A percentile compares a stretch with the other conserved stretches of the same genome.
Evolutionary conservation across 2,329 filamentous ascomycete species (phyloP).

Genomic region (Drechmeria coniospora): DNA sequence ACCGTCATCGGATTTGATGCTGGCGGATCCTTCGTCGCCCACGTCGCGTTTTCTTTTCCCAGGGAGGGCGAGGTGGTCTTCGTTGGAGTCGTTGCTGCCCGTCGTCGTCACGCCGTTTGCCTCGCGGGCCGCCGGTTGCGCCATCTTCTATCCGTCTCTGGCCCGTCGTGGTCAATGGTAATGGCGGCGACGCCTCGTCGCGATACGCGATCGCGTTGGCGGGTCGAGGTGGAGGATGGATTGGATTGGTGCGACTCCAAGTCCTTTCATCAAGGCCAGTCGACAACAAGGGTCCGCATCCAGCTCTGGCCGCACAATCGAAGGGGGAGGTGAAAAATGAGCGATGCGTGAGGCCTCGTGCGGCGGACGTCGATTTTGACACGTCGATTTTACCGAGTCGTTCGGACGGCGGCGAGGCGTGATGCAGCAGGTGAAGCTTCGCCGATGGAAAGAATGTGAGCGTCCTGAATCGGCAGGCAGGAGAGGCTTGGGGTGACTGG

Average conservation of each 20-base stretch:
- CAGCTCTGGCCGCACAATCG: slow-evolving; percentile 16
- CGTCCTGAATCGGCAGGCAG: slow-evolving; percentile 16
- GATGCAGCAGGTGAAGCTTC: slow-evolving; percentile 15
- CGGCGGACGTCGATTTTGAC: slow-evolving; percentile 1
- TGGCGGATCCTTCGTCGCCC: slow-evolving; percentile 21
- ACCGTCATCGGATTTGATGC: slow-evolving; percentile 12
- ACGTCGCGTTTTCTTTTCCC: slow-evolving; percentile 46
- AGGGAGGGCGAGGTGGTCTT: slow-evolving; percentile 18
- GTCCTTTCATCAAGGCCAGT: slow-evolving; percentile 21
- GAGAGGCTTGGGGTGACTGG: slow-evolving; percentile 8
- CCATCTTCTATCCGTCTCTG: slow-evolving; percentile 19
- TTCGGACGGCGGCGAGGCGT: slow-evolving; percentile 11
- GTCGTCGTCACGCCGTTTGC: slow-evolving; percentile 27
- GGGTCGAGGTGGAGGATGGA: slow-evolving; percentile 5
- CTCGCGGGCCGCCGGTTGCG: slow-evolving; percentile 23
- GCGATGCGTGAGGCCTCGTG: slow-evolving; percentile 3
- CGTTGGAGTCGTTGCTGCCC: slow-evolving; percentile 13
- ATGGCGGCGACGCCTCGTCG: slow-evolving; percentile 21
- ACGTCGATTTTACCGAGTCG: slow-evolving; percentile 8
- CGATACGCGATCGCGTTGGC: slow-evolving; percentile 21
- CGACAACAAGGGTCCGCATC: slow-evolving; percentile 15
- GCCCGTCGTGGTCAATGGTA: slow-evolving; percentile 6
- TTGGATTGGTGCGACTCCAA: slow-evolving; percentile 25
- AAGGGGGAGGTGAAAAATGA: slow-evolving; percentile 8
- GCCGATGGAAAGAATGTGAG: slow-evolving; percentile 22